These are phyloP conservation scores for Polytrichum commune DNA, from an alignment of 225 moss, liverwort and hornwort species.

Conservation along the genomic window DNA sequence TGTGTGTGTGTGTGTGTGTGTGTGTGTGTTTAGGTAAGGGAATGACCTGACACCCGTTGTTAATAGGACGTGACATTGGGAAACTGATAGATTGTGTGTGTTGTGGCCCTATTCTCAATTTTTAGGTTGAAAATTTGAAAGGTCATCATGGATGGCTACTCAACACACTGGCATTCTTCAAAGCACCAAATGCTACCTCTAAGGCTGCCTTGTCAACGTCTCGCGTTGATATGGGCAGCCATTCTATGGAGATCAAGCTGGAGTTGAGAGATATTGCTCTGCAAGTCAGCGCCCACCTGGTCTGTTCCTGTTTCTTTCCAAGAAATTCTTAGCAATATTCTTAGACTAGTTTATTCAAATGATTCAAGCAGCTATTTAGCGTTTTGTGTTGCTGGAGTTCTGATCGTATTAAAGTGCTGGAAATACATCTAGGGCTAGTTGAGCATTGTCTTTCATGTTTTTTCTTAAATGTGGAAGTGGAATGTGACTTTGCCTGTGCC, in stretches of 20 bases:
- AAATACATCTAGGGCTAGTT: neutral
- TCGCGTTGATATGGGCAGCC: conserved; percentile 62
- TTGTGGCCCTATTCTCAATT: neutral
- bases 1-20: no score
- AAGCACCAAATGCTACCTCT: conserved; percentile 63
- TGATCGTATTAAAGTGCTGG: neutral
- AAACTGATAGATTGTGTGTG: neutral
- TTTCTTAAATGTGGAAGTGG: neutral
- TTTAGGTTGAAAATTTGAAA: conserved; percentile 56
- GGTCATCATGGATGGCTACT: conserved; percentile 80
- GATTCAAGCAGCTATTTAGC: conserved; percentile 12
- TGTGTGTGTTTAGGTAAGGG: no score
- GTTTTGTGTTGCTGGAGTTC: conserved; percentile 2
- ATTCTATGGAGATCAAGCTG: conserved; percentile 61
- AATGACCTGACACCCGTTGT: no score
- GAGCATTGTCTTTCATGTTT: conserved; percentile 1
- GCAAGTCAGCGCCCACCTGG: conserved; percentile 77
- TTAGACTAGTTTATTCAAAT: conserved; percentile 5
- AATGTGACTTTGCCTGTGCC: neutral
- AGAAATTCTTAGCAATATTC: conserved; percentile 1
- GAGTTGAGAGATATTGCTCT: conserved; percentile 60
- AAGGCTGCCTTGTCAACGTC: conserved; percentile 64
- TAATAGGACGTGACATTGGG: no score
- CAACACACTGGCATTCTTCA: conserved; percentile 63
- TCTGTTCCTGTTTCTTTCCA: conserved; percentile 22